phyloP scores from a whole-genome alignment of 1,284 basidiomycete species.

The Ganoderma lucidum region DNA sequence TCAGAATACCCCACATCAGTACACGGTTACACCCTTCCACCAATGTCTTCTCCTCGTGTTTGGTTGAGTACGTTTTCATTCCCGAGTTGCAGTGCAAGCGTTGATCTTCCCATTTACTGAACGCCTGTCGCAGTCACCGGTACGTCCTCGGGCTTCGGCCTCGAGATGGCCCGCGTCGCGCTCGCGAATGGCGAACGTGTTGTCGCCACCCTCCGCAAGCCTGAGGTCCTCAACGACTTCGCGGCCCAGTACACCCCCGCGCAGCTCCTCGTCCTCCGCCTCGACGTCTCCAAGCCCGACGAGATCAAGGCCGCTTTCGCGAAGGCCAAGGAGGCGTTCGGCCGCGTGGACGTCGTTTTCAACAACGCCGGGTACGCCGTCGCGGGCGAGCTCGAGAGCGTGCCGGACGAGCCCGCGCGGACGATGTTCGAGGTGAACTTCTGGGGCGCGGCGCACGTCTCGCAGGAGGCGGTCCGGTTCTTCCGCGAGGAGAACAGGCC shows the following conservation, averaged over 20 bases:
- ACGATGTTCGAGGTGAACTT: slow-evolving; percentile 48
- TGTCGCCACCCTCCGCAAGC: slow-evolving; percentile 44
- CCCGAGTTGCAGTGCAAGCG: background rate
- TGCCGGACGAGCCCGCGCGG: slow-evolving; percentile 41
- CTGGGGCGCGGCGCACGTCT: slow-evolving; percentile 48
- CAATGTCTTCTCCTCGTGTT: slow-evolving; percentile 23
- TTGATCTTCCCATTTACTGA: background rate
- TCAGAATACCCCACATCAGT: no score
- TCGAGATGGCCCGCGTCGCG: slow-evolving; percentile 34
- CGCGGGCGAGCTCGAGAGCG: slow-evolving; percentile 39
- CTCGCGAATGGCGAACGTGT: slow-evolving; percentile 42
- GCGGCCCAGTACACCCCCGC: slow-evolving; percentile 24
- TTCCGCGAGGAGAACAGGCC: slow-evolving; percentile 49
- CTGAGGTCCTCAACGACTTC: slow-evolving; percentile 36
- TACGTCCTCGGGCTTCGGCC: slow-evolving; percentile 44
- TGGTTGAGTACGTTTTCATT: slow-evolving; percentile 28
- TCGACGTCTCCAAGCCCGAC: slow-evolving; percentile 48
- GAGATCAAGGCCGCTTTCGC: slow-evolving; percentile 45
- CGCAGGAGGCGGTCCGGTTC: slow-evolving; percentile 44
- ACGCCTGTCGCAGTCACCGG: slow-evolving; percentile 38
- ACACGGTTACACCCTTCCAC: no score
- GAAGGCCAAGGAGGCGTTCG: slow-evolving; percentile 44
- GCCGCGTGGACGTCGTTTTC: slow-evolving; percentile 51
- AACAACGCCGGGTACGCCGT: slow-evolving; percentile 49
- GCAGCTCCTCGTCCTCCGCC: slow-evolving; percentile 45